Evolutionary conservation across 139 green algal species (phyloP), one percentile per base, ranked within the genome.

Genomic region (Diplosphaera chodatii): DNA sequence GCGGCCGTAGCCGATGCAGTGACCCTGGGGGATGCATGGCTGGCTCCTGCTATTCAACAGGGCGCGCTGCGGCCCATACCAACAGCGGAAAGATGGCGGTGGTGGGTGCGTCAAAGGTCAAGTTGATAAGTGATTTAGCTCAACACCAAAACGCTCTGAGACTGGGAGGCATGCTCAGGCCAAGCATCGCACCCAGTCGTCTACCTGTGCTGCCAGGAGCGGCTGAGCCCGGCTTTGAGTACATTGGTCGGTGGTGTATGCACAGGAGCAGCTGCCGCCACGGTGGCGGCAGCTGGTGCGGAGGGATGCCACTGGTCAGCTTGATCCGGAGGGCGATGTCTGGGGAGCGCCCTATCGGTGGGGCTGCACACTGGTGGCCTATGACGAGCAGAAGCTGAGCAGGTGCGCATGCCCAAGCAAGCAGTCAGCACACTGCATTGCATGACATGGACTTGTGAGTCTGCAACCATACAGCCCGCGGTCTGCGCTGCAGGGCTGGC

Each of bases 331-430:
- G 6, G 89, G 88, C 1, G 62, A 78, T 20, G 79, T 96, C 1
- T 97, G 81, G 71, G 92, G 69, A 0, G 84, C 75, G 10, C 92
- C 92, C 23, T 96, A 96, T 74, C 84, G 91, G 41, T 92, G 77
- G 62, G 92, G 92, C 13, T 88, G 74, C 65, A 86, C 80, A 13
- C 72, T 96, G 33, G 68, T 97, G 0, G 87, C 88, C 0, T 96
- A 85, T 70, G 66, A 75, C 55, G 64, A 69, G 25, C 74, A 88
- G 64, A 80, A 77, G 30, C 74, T 86, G 22, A 21, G 23, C 32
- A 74, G 74, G 81, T 84, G 63, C 40, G 16, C 48, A 59, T 48
- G 16, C 48, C 18, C 48, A 59, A 59, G 48, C 48, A 23, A 23
- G 48, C 48, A 25, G 8, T 59, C 25, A 23, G 37, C 8, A 59